Evolutionary conservation across 225 moss, liverwort and hornwort species (phyloP), one percentile per base, ranked within the genome.

Genomic region (Polytrichum commune): DNA sequence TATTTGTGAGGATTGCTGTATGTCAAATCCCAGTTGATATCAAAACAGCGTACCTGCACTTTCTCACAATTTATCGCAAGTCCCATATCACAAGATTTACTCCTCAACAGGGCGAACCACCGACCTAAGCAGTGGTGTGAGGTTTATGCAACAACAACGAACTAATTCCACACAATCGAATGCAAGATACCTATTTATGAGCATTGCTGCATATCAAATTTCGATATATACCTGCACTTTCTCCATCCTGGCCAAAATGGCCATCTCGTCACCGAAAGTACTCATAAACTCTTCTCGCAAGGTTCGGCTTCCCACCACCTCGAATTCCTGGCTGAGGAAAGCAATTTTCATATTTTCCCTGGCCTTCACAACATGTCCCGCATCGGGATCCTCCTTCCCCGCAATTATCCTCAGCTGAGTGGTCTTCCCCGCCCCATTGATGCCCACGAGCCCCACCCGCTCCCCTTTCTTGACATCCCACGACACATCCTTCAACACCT

Each of bases 401-500:
- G 84, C 87, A 63, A 90, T 90, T 27, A 90, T 85, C n/a, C 82
- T 87, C 78, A 87, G 54, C n/a, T 90, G 90, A 4, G 90, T 90
- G 22, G 90, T 87, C 74, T 90, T 90, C 10, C 90, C 90, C 1
- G 87, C 90, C 72, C 90, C 90, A 30, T 90, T 90, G 25, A 90
- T 88, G 1, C 86, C 87, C 32, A 90, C 90, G 4, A 90, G 80
- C 10, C 90, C 87, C 53, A 90, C 90, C 71, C 87, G 75, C 82
- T 90, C 90, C 19, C 90, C 90, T 56, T 78, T 76, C 76, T 87
- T 90, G 62, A 90, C 86, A 1, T 87, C 86, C 90, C 90, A 90
- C 18, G 82, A 80, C 46, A 90, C 90, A 56, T 82, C 84, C 69
- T 87, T 87, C 69, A 90, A 60, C 7, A 87, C 82, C 1, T 73